These are phyloP conservation scores for Melaleuca quinquenervia DNA, from an alignment of 345 rosid species.

Conservation along the genomic window DNA sequence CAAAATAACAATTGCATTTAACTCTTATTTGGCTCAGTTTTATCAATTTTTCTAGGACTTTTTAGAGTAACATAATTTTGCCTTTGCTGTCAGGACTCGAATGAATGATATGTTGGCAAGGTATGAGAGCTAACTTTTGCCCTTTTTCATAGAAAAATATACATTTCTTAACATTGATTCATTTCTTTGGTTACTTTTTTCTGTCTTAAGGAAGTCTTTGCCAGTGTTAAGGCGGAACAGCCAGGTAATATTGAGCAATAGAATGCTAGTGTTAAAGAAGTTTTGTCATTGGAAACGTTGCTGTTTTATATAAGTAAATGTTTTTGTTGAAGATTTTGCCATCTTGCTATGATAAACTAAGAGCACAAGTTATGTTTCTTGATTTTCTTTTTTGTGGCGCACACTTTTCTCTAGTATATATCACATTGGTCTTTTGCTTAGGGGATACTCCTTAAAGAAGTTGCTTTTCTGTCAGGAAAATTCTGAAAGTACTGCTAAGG, in stretches of 20 bases:
- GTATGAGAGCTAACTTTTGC: slow-evolving; percentile 10
- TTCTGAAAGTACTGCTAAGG: slow-evolving; percentile 10
- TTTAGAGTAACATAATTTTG: not conserved
- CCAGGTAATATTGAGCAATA: slow-evolving; percentile 3
- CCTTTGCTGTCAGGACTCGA: not conserved
- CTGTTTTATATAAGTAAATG: not conserved
- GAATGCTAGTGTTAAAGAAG: not conserved
- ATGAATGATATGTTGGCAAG: slow-evolving; percentile 13
- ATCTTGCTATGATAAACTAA: not conserved
- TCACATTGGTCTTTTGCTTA: not conserved
- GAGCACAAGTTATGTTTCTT: not conserved
- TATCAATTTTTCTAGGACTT: not conserved
- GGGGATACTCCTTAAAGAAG: not conserved
- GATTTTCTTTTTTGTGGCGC: not conserved
- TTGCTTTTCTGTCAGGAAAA: slow-evolving; percentile 14
- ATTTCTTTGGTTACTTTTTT: slow-evolving; percentile 1
- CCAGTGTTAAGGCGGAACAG: slow-evolving; percentile 18
- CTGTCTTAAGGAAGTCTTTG: slow-evolving; percentile 43
- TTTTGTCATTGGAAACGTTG: not conserved
- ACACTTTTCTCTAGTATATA: not conserved
- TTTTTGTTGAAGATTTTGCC: not conserved
- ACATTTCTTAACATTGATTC: not conserved
- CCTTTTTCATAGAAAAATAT: not conserved
- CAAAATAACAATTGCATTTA: not conserved
- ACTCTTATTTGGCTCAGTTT: not conserved